These are phyloP conservation scores for Corylus americana DNA, from an alignment of 306 rosid species.

Conservation along the genomic window DNA sequence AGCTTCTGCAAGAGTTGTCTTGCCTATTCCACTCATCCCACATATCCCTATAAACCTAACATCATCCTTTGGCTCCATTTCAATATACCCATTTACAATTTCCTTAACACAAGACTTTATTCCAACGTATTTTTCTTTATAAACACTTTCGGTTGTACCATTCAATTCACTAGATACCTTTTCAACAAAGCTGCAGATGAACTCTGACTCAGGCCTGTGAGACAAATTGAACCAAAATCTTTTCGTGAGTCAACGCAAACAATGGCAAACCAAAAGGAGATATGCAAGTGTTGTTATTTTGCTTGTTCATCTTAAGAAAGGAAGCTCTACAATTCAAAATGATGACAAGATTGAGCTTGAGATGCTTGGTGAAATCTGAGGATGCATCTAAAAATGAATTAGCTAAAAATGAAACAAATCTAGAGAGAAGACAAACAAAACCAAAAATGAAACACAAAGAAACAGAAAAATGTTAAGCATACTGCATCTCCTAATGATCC, in stretches of 20 bases:
- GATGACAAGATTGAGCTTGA: too few relatives aligned
- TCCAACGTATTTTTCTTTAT: not conserved
- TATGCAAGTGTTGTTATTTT: not conserved
- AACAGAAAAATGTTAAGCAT: too few relatives aligned
- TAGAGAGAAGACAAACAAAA: too few relatives aligned
- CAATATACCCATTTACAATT: not conserved
- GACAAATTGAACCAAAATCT: not conserved
- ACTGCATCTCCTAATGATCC: too few relatives aligned
- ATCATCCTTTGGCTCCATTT: not conserved
- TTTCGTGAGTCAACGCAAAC: not conserved
- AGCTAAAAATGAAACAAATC: too few relatives aligned
- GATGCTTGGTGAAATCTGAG: too few relatives aligned
- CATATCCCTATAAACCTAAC: not conserved
- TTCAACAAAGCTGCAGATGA: constrained; percentile 3
- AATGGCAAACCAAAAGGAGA: not conserved
- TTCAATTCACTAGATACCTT: not conserved
- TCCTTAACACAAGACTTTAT: not conserved
- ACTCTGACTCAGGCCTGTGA: constrained; percentile 8
- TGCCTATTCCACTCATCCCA: not conserved
- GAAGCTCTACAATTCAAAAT: too few relatives aligned
- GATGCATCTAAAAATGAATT: too few relatives aligned
- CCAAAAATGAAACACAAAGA: too few relatives aligned
- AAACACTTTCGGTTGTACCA: too few relatives aligned
- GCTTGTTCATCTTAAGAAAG: not conserved
- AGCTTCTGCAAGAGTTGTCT: not conserved